phyloP scores from a whole-genome alignment of 306 rosid species.

The Cucurbita argyrosperma region DNA sequence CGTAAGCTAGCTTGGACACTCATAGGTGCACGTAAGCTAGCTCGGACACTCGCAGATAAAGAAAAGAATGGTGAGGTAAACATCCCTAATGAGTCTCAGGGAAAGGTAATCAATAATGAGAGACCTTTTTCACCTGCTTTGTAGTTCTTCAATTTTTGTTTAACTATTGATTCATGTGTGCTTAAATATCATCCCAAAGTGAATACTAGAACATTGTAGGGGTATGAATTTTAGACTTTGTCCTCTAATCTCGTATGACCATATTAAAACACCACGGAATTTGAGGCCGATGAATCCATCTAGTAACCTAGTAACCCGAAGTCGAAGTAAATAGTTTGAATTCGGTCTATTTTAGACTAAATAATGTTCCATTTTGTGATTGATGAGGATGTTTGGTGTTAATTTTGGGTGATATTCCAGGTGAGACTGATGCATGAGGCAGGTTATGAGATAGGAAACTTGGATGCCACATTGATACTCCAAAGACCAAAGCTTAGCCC shows the following conservation, averaged over 20 bases:
- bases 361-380: not conserved
- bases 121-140: not conserved
- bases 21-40: too few species aligned
- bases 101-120: not conserved
- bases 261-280: too few species aligned
- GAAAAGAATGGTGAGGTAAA: not conserved
- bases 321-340: not conserved
- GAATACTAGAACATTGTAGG: too few species aligned
- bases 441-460: slow-evolving; percentile 81
- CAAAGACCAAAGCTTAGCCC: slow-evolving; percentile 94
- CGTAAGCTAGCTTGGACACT: not conserved
- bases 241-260: too few species aligned
- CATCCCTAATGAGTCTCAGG: not conserved
- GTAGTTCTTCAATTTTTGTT: not conserved
- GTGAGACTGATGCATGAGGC: slow-evolving; percentile 86
- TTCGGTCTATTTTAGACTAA: too few species aligned
- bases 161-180: not conserved
- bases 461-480: slow-evolving; percentile 85
- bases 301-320: not conserved
- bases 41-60: too few species aligned
- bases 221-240: too few species aligned
- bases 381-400: not conserved
- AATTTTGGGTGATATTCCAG: slow-evolving; percentile 19
- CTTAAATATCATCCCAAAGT: not conserved
- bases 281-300: not conserved